Evolutionary conservation across 1,284 basidiomycete genomes (phyloP).

Genomic region (Afroboletus lepidellus): DNA sequence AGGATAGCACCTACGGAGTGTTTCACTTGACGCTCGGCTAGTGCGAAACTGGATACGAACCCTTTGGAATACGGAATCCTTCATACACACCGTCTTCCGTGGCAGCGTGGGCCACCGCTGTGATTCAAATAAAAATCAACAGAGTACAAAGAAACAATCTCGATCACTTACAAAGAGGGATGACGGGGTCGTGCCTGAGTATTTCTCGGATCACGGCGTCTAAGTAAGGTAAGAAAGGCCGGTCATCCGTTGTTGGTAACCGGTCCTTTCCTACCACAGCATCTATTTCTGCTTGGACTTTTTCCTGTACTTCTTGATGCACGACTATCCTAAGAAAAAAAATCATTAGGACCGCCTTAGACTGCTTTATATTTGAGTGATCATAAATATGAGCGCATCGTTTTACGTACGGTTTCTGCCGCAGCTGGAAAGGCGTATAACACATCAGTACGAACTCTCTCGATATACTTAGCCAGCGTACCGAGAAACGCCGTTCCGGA

Average conservation of each 20-base stretch:
- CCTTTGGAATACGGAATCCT: neutral
- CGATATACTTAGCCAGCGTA: neutral
- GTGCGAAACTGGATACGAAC: neutral
- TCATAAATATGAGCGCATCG: neutral
- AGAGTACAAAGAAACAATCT: too few relatives aligned
- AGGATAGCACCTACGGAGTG: neutral
- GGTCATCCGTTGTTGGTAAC: neutral
- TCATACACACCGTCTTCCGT: neutral
- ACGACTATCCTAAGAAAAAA: slow-evolving; percentile 9
- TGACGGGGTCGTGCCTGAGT: neutral
- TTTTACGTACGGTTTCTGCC: neutral
- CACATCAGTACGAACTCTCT: neutral
- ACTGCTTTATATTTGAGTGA: neutral
- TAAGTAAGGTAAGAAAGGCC: neutral
- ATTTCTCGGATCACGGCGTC: neutral
- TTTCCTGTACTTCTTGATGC: slow-evolving; percentile 4
- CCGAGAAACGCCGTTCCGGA: neutral
- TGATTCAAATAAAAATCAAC: neutral
- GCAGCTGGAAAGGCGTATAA: neutral
- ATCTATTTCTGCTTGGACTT: slow-evolving; percentile 11
- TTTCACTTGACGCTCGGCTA: neutral
- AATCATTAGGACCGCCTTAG: neutral
- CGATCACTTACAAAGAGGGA: neutral
- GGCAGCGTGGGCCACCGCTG: neutral
- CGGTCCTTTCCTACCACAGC: neutral